Conservation (phyloP, 306 rosid species). For the Quercus agrifolia region DNA sequence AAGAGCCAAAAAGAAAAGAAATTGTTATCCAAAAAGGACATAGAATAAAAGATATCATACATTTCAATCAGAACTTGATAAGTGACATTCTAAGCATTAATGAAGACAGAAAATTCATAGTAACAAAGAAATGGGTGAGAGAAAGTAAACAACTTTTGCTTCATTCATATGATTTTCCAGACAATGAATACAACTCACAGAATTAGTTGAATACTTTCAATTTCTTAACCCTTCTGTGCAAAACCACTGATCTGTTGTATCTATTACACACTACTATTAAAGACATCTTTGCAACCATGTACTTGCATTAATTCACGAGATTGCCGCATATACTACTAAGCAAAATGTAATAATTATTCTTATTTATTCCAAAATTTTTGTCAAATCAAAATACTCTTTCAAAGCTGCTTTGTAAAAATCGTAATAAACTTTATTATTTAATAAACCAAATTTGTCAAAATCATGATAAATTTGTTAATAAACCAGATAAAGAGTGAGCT, state of each 20-base stretch:
- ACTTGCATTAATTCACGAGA: too few species aligned
- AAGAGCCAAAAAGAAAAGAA: neutral
- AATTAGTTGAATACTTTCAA: neutral
- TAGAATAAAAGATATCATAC: neutral
- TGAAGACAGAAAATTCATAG: neutral
- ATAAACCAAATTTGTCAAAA: too few species aligned
- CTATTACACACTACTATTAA: neutral
- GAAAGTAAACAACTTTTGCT: neutral
- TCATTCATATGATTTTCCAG: neutral
- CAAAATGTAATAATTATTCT: neutral
- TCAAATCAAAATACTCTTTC: neutral
- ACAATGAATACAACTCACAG: neutral
- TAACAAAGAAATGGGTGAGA: neutral
- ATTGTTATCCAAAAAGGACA: neutral
- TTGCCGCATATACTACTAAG: too few species aligned
- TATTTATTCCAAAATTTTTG: neutral
- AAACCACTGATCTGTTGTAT: neutral
- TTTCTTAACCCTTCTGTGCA: neutral
- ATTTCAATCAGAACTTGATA: neutral
- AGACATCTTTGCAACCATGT: too few species aligned
- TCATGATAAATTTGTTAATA: too few species aligned
- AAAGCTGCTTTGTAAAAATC: neutral
- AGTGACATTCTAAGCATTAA: neutral
- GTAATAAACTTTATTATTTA: neutral
- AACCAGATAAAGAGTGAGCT: neutral